Evolutionary conservation across 192 early-diverging fungal species (phyloP), one percentile per base, ranked within the genome.

Genomic region (Geranomyces michiganensis): DNA sequence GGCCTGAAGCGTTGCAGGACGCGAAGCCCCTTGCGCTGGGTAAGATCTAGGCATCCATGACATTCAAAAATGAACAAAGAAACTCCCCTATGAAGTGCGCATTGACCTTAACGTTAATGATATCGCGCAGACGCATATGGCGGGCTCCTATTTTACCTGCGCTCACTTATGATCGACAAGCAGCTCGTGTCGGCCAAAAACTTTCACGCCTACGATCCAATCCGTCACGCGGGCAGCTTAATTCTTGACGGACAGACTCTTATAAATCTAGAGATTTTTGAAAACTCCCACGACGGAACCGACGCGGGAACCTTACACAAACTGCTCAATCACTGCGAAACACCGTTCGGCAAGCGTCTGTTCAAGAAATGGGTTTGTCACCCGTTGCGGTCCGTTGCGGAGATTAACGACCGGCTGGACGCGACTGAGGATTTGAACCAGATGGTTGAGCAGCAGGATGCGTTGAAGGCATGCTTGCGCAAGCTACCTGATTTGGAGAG

Each of bases 161-260:
- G 91, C 65, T 88, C 90, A 32, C 86, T 97, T 26, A 94, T 93
- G 76, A 80, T 98, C 27, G 97, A 99, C 67, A 73, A 73, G 12
- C 91, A 93, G 58, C 78, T 98, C 26, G 78, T 95, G 19, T 96
- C 95, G 4, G 87, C 92, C 41, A 82, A 84, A 32, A 96, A 96
- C 77, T 91, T 99, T 73, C 74, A 83, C 26, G 33, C 73, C 0
- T 99, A 99, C 74, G 86, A 95, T 62, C 95, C 95, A 13, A 85
- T 96, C 63, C 86, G 90, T 48, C 86, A 89, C 30, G 76, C 79
- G 0, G 84, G 86, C 10, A 90, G 91, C 14, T 79, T 98, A 21
- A 84, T 96, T 21, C 84, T 99, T 30, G 96, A 99, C 62, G 95
- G 95, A 3, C 94, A 95, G 56, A 95, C 97, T 0, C 76, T 99